Percentiles rank a stretch among this genome's conserved stretches.
Evolutionary conservation across 257 asterid species (phyloP).

Genomic region (Jaltomata sinuosa): DNA sequence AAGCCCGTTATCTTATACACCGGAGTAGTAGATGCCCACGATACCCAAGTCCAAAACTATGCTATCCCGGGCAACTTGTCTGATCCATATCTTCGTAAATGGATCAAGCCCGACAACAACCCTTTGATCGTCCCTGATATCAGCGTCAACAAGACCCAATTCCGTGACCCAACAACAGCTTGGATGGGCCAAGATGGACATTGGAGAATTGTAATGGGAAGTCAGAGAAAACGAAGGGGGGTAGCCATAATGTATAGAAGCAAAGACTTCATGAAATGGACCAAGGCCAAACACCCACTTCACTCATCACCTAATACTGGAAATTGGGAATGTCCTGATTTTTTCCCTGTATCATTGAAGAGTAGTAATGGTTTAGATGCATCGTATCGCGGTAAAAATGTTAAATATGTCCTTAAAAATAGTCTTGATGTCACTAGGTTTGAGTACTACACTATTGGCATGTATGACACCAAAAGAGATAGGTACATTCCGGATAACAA

Average conservation of each 20-base stretch:
- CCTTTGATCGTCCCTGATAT: conserved; percentile 20
- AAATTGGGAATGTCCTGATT: conserved; percentile 52
- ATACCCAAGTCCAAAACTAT: conserved; percentile 36
- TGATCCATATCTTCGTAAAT: conserved; percentile 33
- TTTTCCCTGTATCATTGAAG: conserved; percentile 21
- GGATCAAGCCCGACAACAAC: conserved; percentile 44
- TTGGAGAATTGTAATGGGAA: conserved; percentile 29
- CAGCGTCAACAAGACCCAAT: conserved; percentile 21
- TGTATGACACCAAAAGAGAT: conserved; percentile 12
- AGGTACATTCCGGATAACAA: conserved; percentile 24
- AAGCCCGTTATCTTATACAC: conserved; percentile 38
- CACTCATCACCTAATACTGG: conserved; percentile 28
- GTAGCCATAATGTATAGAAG: conserved; percentile 28
- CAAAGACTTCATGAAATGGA: conserved; percentile 30
- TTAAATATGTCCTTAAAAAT: conserved; percentile 25
- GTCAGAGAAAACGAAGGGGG: conserved; percentile 16
- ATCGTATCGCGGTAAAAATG: neutral
- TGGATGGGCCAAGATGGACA: conserved; percentile 37
- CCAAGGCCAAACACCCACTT: conserved; percentile 29
- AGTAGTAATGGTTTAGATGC: conserved; percentile 20
- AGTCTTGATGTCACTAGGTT: conserved; percentile 33
- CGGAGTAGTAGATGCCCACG: conserved; percentile 20
- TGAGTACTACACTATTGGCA: conserved; percentile 40
- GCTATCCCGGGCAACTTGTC: conserved; percentile 30
- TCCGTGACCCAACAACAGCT: conserved; percentile 55